A percentile compares a stretch with the other conserved stretches of the same genome.
Evolutionary conservation across 495 filamentous ascomycete species (phyloP).

Genomic region (Penicillium lividum): DNA sequence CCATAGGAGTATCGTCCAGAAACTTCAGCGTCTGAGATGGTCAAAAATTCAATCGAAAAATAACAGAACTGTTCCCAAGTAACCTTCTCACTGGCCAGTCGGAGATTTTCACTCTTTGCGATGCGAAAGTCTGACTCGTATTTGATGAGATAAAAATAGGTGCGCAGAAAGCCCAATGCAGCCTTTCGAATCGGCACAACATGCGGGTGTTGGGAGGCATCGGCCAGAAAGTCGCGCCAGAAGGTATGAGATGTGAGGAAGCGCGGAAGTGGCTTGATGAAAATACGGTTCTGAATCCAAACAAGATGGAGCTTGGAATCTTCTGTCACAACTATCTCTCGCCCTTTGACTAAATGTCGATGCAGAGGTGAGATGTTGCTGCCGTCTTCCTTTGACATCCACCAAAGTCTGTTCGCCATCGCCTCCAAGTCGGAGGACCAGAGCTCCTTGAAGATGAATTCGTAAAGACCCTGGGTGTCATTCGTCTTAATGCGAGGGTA

Average conservation of each 20-base stretch:
- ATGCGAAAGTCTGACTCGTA: constrained; percentile 14
- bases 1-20: background rate
- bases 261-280: constrained; percentile 12
- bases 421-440: constrained; percentile 14
- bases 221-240: constrained; percentile 6
- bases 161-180: constrained; percentile 14
- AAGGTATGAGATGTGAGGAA: constrained; percentile 10
- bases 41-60: background rate
- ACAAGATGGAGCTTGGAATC: constrained; percentile 54
- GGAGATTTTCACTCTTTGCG: background rate
- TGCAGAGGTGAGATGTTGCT: constrained; percentile 40
- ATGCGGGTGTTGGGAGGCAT: background rate
- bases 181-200: constrained; percentile 6
- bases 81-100: background rate
- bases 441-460: constrained; percentile 13
- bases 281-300: constrained; percentile 44
- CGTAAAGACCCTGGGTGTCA: background rate
- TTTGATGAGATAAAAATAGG: constrained; percentile 14
- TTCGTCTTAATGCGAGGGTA: constrained; percentile 8
- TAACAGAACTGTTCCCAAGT: background rate
- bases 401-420: constrained; percentile 32
- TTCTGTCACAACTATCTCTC: constrained; percentile 50
- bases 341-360: constrained; percentile 41
- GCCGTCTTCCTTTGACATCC: constrained; percentile 28
- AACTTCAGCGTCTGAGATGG: background rate